These are phyloP conservation scores for Lupinus albus DNA, from an alignment of 306 rosid genomes.

Conservation along the genomic window DNA sequence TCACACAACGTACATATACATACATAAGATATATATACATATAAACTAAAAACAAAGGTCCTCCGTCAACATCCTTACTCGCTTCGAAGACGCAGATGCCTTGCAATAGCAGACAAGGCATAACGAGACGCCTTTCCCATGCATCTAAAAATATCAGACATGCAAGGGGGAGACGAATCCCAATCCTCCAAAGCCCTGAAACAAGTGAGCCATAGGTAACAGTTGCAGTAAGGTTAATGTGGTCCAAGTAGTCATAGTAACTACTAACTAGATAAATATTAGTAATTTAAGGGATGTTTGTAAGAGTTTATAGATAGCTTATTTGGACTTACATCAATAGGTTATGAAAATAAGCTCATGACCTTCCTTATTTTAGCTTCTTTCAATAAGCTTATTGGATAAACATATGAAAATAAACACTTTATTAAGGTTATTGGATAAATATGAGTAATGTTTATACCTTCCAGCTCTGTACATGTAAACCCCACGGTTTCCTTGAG, in stretches of 20 bases:
- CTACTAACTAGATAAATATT: background rate
- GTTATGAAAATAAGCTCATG: too few species aligned
- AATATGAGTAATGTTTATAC: too few species aligned
- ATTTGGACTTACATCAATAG: too few species aligned
- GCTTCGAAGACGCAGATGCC: conserved; percentile 92
- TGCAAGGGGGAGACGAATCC: conserved; percentile 93
- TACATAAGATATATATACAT: background rate
- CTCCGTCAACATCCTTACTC: conserved; percentile 66
- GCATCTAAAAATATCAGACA: conserved; percentile 87
- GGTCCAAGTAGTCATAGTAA: conserved; percentile 6
- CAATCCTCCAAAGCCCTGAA: conserved; percentile 93
- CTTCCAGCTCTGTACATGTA: conserved; percentile 94
- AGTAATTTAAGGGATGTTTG: background rate
- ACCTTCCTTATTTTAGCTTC: too few species aligned
- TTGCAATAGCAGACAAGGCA: conserved; percentile 81
- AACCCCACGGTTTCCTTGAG: conserved; percentile 79
- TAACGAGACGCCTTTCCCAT: conserved; percentile 92
- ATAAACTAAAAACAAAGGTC: conserved; percentile 28
- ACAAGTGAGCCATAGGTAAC: conserved; percentile 32
- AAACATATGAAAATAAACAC: too few species aligned
- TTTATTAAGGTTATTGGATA: too few species aligned
- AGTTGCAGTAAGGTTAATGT: conserved; percentile 1
- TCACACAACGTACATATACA: background rate
- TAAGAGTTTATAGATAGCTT: too few species aligned
- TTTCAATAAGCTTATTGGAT: too few species aligned